Percentiles rank a stretch among this genome's conserved stretches.
Evolutionary conservation across 192 early-diverging fungal genomes (phyloP).

Genomic region (Linnemannia hyalina): DNA sequence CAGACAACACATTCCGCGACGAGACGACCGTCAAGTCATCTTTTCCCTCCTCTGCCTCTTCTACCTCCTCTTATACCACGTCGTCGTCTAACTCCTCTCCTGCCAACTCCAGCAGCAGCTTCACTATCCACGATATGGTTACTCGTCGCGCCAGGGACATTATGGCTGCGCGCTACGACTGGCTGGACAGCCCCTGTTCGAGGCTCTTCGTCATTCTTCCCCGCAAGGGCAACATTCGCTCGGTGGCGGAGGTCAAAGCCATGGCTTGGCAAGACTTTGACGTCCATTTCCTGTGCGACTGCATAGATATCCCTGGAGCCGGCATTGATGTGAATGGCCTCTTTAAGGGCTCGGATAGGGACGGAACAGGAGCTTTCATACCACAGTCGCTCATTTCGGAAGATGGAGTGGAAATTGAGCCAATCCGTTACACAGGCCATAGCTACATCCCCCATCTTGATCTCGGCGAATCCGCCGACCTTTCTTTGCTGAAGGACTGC

Average conservation of each 20-base stretch:
- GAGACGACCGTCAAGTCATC: neutral
- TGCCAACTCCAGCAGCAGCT: neutral
- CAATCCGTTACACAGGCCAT: neutral
- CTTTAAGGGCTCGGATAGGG: neutral
- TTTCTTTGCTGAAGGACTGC: conserved; percentile 8
- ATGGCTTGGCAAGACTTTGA: conserved; percentile 33
- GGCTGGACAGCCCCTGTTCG: conserved; percentile 43
- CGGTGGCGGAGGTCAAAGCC: neutral
- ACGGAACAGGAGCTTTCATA: neutral
- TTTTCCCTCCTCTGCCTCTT: neutral
- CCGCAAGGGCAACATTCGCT: neutral
- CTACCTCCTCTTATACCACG: neutral
- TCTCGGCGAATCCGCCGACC: neutral
- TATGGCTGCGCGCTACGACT: conserved; percentile 21
- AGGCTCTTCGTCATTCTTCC: conserved; percentile 39
- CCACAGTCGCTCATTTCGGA: neutral
- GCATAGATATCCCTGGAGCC: conserved; percentile 24
- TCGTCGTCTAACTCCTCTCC: neutral
- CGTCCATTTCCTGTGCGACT: conserved; percentile 40
- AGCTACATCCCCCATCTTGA: conserved; percentile 14
- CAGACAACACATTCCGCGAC: neutral
- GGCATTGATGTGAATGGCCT: neutral
- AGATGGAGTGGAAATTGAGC: neutral
- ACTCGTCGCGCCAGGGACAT: conserved; percentile 30
- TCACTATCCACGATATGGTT: conserved; percentile 23